Conservation (phyloP, 305 asterid species). For the Solanum hybrid region DNA sequence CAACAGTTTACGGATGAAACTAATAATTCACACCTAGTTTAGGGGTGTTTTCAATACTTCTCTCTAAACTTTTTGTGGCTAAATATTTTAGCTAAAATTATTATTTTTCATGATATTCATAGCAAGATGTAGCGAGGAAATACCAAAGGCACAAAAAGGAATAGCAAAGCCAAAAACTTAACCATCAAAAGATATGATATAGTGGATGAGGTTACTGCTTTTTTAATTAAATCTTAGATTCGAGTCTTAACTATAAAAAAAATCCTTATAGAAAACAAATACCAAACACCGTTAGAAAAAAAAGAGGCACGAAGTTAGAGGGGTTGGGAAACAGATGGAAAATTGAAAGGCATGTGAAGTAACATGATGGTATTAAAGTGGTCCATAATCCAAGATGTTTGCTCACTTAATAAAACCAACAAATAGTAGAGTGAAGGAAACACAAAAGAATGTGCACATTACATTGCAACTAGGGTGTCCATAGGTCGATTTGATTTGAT, state of each 20-base stretch:
- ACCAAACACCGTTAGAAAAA: too few species aligned
- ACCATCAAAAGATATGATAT: rapidly evolving
- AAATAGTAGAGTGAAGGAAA: not conserved
- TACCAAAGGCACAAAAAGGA: not conserved
- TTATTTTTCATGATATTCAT: not conserved
- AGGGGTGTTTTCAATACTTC: too few species aligned
- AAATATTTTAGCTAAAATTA: not conserved
- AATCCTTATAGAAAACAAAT: too few species aligned
- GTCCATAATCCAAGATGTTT: not conserved
- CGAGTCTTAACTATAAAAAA: too few species aligned
- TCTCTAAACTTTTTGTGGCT: not conserved
- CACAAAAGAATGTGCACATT: not conserved
- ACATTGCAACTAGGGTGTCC: not conserved
- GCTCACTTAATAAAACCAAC: not conserved
- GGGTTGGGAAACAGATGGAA: not conserved
- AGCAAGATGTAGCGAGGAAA: not conserved
- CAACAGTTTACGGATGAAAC: not conserved
- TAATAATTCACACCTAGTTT: not conserved
- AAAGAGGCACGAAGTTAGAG: not conserved
- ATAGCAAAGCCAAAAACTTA: not conserved
- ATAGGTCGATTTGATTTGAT: too few species aligned
- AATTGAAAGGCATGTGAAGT: not conserved
- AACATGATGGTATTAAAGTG: not conserved
- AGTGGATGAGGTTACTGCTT: not conserved
- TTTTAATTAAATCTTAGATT: rapidly evolving